These are phyloP conservation scores for Xylariaceae sp. DNA, from an alignment of 2,329 filamentous ascomycete species.

Conservation along the genomic window DNA sequence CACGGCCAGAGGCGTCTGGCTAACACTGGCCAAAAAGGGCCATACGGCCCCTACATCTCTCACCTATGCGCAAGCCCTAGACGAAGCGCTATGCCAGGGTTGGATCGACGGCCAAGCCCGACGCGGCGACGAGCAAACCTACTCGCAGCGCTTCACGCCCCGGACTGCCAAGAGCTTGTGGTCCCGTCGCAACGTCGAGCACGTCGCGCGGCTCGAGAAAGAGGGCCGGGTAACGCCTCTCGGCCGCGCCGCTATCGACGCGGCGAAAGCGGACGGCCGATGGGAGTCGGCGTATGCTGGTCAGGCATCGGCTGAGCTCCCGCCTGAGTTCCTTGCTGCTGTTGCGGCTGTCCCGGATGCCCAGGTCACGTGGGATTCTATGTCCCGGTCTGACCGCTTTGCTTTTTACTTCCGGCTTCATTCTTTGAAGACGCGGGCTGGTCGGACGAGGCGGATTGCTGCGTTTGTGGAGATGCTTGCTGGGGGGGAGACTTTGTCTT, in stretches of 20 bases:
- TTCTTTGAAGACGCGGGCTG: slow-evolving; percentile 26
- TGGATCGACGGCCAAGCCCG: slow-evolving; percentile 59
- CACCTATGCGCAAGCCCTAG: slow-evolving; percentile 45
- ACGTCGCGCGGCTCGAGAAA: slow-evolving; percentile 42
- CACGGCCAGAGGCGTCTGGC: slow-evolving; percentile 28
- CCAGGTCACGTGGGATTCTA: slow-evolving; percentile 18
- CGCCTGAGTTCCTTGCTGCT: slow-evolving; percentile 43
- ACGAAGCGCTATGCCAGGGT: slow-evolving; percentile 55
- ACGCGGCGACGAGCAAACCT: slow-evolving; percentile 42
- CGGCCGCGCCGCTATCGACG: slow-evolving; percentile 48
- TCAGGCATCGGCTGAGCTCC: slow-evolving; percentile 43
- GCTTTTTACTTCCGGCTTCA: slow-evolving; percentile 26
- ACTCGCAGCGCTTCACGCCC: slow-evolving; percentile 55
- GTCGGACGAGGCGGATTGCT: slow-evolving; percentile 23
- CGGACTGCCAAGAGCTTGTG: slow-evolving; percentile 52
- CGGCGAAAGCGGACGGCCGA: slow-evolving; percentile 53
- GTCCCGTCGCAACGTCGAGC: slow-evolving; percentile 56
- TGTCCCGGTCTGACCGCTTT: slow-evolving; percentile 25
- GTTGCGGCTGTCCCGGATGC: slow-evolving; percentile 23
- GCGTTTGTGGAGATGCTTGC: slow-evolving; percentile 29
- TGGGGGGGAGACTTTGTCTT: slow-evolving; percentile 20
- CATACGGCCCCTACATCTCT: slow-evolving; percentile 26
- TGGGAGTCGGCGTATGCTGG: slow-evolving; percentile 56
- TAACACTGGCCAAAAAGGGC: slow-evolving; percentile 31
- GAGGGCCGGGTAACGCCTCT: slow-evolving; percentile 47